Base-by-base conservation (phyloP, 23 red algal species). In the Gracilaria domingensis region DNA sequence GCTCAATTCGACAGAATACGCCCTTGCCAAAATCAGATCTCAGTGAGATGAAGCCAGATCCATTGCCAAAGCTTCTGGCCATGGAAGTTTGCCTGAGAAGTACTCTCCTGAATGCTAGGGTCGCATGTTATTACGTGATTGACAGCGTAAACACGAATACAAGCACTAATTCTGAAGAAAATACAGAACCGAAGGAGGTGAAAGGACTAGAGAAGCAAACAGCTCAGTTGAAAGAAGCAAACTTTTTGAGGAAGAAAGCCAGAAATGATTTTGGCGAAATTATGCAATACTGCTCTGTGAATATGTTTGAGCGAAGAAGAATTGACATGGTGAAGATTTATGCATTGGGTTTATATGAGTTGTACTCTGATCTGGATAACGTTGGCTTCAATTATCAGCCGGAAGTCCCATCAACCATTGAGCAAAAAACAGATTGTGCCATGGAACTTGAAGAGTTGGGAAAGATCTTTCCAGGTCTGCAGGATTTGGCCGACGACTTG, bases 371-470 rank as follows among this genome's bases (percentile, higher is more conserved):
- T 16, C 2, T 67, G 28, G 62, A 67, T 21, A 67, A 67, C 24
- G 33, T 67, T 33, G 62, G 62, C 12, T 67, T 67, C 62, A 67
- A 36, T 16, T 67, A 33, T 67, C 26, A 33, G 62, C 24, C 62
- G 2, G 24, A 30, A 13, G 62, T 67, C 33, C 33, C 16, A 33
- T 67, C 62, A 67, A 67, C 62, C 2, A 16, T 35, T 33, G 26
- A 29, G 33, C 62, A 67, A 25, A 67, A 67, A 67, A 67, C 62
- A 25, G 62, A 67, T 33, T 67, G 62, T 67, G 62, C 24, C 28
- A 67, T 67, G 62, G 62, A 67, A 36, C 28, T 67, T 13, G 62
- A 67, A 36, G 62, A 67, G 33, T 14, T 67, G 62, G 62, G 62
- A 12, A 30, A 67, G 12, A 4, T 33, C 3, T 67, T 67, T 13